A percentile compares a stretch with the other conserved stretches of the same genome.
These are phyloP conservation scores for Castanopsis chinensis DNA, from an alignment of 306 rosid genomes.

Conservation along the genomic window DNA sequence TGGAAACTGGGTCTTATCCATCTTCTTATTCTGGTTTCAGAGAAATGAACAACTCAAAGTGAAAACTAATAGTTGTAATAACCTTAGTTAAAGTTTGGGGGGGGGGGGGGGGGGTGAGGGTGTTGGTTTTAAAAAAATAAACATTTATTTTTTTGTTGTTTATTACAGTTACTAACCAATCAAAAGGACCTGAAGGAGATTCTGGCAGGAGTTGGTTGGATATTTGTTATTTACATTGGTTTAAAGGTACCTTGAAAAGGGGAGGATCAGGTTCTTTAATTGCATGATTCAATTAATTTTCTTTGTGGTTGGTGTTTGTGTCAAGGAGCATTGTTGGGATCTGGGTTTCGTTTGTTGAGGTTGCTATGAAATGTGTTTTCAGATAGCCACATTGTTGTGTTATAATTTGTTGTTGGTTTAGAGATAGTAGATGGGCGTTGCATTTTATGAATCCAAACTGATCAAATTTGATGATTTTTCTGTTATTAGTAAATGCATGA, in stretches of 20 bases:
- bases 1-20: neutral
- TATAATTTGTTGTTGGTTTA: neutral
- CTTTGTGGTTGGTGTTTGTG: constrained; percentile 6
- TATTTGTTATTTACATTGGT: constrained; percentile 12
- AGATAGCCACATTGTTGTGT: neutral
- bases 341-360: neutral
- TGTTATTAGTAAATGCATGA: neutral
- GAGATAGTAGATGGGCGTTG: neutral
- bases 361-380: neutral
- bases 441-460: neutral
- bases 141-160: neutral
- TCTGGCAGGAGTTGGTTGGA: neutral
- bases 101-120: neutral
- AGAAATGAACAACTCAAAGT: neutral
- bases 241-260: constrained; percentile 5
- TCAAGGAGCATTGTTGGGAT: constrained; percentile 5
- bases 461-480: neutral
- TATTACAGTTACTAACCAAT: neutral
- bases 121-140: neutral
- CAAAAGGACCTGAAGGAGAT: neutral
- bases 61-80: constrained; percentile 4
- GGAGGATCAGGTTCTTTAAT: neutral
- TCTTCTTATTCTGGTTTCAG: neutral
- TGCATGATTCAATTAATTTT: constrained; percentile 4
- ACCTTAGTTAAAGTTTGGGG: neutral